phyloP scores from a whole-genome alignment of 352 stramenopile species.

The Saprolegnia parasitica region DNA sequence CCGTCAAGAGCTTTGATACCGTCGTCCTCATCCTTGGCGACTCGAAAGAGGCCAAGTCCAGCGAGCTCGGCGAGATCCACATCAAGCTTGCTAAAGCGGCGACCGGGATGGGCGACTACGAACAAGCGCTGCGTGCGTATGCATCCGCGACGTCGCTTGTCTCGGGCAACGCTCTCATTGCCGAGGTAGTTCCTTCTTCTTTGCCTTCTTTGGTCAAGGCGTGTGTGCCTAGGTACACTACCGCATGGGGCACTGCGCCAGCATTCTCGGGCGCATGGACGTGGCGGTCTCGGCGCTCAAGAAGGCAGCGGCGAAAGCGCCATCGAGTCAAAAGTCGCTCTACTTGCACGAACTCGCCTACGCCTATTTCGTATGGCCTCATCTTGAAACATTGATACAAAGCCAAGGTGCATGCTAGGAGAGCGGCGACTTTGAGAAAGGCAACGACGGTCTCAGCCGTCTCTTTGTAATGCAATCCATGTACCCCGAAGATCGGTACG shows the following conservation, averaged over 20 bases:
- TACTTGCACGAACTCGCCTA: constrained; percentile 13
- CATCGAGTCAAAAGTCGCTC: constrained; percentile 3
- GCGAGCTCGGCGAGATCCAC: constrained; percentile 12
- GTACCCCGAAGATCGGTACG: constrained; percentile 25
- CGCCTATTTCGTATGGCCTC: constrained; percentile 7
- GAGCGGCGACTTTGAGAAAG: neutral
- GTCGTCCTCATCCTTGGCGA: constrained; percentile 18
- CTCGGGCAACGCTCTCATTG: constrained; percentile 9
- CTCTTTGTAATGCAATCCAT: constrained; percentile 16
- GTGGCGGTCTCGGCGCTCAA: constrained; percentile 14
- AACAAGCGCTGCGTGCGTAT: constrained; percentile 3
- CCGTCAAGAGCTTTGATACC: constrained; percentile 17
- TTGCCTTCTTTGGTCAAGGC: neutral
- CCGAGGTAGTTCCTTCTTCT: neutral
- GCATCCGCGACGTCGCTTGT: constrained; percentile 16
- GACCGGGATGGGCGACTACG: neutral
- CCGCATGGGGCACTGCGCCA: constrained; percentile 16
- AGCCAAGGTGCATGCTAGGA: neutral
- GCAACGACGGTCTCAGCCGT: constrained; percentile 9
- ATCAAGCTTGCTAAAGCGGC: constrained; percentile 22
- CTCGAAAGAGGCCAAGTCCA: constrained; percentile 4
- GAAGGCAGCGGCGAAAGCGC: neutral
- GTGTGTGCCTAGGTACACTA: constrained; percentile 16
- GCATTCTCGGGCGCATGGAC: neutral
- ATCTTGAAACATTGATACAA: neutral